Evolutionary conservation across 2,329 filamentous ascomycete genomes (phyloP).

Genomic region (Pseudocercospora crystallina): DNA sequence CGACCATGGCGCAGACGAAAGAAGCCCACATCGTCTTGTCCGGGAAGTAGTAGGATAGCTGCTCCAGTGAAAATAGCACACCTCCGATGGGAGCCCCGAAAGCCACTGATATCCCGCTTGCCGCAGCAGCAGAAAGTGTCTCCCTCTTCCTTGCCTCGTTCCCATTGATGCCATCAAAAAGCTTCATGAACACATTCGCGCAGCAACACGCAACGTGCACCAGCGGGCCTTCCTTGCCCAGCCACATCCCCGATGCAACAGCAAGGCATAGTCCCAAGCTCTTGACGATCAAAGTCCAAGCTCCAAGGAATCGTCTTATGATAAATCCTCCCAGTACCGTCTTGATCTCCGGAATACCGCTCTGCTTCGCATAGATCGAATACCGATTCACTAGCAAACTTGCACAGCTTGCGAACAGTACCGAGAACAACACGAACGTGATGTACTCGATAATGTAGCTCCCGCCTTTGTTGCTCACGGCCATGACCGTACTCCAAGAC

Average conservation of each 20-base stretch:
- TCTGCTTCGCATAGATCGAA: slow-evolving; percentile 85
- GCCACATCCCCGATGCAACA: slow-evolving; percentile 91
- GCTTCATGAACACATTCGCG: slow-evolving; percentile 88
- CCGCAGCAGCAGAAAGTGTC: slow-evolving; percentile 86
- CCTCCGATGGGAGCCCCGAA: slow-evolving; percentile 94
- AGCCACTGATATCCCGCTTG: slow-evolving; percentile 88
- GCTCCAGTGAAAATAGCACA: slow-evolving; percentile 94
- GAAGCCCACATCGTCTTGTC: slow-evolving; percentile 99
- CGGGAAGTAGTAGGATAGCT: slow-evolving; percentile 95
- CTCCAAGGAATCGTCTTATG: slow-evolving; percentile 80
- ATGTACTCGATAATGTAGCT: slow-evolving; percentile 84
- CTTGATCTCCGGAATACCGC: slow-evolving; percentile 97
- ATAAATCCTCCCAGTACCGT: slow-evolving; percentile 92
- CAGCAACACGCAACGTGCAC: slow-evolving; percentile 98
- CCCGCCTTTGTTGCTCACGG: slow-evolving; percentile 64
- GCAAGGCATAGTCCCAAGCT: slow-evolving; percentile 86
- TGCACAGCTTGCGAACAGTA: slow-evolving; percentile 77
- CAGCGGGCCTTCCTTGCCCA: slow-evolving; percentile 92
- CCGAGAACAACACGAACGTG: slow-evolving; percentile 81
- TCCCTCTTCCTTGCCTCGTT: slow-evolving; percentile 97
- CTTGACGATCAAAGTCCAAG: slow-evolving; percentile 87
- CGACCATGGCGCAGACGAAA: slow-evolving; percentile 99
- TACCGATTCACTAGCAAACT: slow-evolving; percentile 80
- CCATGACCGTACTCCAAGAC: slow-evolving; percentile 75
- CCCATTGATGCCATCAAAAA: slow-evolving; percentile 74